Evolutionary conservation across 2,329 filamentous ascomycete species (phyloP), one percentile per base, ranked within the genome.

Genomic region (Elsinoe perseae): DNA sequence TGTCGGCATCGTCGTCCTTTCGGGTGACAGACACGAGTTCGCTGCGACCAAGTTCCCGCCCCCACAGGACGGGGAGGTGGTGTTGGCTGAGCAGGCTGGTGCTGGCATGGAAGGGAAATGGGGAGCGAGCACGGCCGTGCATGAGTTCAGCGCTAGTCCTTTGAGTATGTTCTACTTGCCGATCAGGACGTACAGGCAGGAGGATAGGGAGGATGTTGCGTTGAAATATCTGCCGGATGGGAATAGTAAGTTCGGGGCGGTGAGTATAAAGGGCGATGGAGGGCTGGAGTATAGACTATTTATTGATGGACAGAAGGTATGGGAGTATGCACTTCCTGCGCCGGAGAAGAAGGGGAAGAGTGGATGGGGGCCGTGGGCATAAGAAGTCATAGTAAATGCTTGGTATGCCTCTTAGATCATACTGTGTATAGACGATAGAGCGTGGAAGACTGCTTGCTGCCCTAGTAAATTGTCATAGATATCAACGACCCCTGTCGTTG

Each of bases 11-110:
- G 83, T 97, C 5, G 77, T 97, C 10, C 76, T 98, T 9, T 93
- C 87, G 14, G 93, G 93, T 0, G 93, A 98, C 66, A 79, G 93
- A n/a, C 93, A 98, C 67, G 93, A 98, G 70, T 97, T 97, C 69
- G 93, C 88, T 1, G 91, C 92, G 0, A 97, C 92, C 0, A 83
- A 85, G 0, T 85, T 84, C 64, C 81, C 81, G 7, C 79, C 80
- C 12, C 72, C 77, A 34, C 10, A 50, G 52, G 7, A 20, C 50
- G 2, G 69, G 65, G 32, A 64, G 16, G 23, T 16, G 54, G 42
- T 36, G 42, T n/a, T 12, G 54, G 21, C 28, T 20, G 32, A 36
- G 12, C 28, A 36, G 12, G 50, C 21, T 23, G 50, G 28, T 10
- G 50, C 21, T 21, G 56, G 58, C 16, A 36, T 40, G 28, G 54